Base-by-base conservation (phyloP, 225 moss, liverwort and hornwort genomes). In the Pseudisothecium myosuroides region DNA sequence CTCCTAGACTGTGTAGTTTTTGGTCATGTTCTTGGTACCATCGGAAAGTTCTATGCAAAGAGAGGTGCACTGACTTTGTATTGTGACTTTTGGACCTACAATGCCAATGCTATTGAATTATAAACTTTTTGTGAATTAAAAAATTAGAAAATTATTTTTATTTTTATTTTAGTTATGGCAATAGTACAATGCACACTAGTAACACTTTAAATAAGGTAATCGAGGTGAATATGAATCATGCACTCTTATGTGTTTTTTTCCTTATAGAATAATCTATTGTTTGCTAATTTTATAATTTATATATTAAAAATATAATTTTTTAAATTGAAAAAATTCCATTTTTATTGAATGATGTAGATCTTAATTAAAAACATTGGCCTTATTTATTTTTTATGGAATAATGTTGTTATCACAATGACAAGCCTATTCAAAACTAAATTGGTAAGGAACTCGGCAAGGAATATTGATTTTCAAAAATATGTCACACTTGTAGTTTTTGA, bases 1-100 rank as follows among this genome's bases (percentile, higher is more conserved):
- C 17, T 64, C 4, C 8, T 2, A 0, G 10, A 65, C 1, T 1
- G 1, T 34, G 8, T 34, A 9, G 15, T 0, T 5, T 2, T 1
- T 34, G 5, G 8, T 34, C 4, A 2, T 36, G 6, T 66, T 66
- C 2, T 20, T 20, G 1, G 3, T 37, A 11, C 6, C 8, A 37
- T 37, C 3, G 0, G 2, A 37, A 20, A 66, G 5, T 5, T 37
- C 20, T 67, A 5, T 20, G 15, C 6, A 3, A 65, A 0, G 10
- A 65, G 2, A 9, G 16, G 6, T 37, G 37, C 6, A 10, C 5
- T 3, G 2, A 11, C 37, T 67, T 37, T 67, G 2, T n/a, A 37
- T 66, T 19, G 36, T 36, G 10, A 5, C 11, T 4, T 6, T 61
- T 66, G 5, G 8, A 66, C 7, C 5, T 66, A 19, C 4, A 6